Evolutionary conservation across 805 yeast genomes (phyloP).

Genomic region (Naumovozyma baii): DNA sequence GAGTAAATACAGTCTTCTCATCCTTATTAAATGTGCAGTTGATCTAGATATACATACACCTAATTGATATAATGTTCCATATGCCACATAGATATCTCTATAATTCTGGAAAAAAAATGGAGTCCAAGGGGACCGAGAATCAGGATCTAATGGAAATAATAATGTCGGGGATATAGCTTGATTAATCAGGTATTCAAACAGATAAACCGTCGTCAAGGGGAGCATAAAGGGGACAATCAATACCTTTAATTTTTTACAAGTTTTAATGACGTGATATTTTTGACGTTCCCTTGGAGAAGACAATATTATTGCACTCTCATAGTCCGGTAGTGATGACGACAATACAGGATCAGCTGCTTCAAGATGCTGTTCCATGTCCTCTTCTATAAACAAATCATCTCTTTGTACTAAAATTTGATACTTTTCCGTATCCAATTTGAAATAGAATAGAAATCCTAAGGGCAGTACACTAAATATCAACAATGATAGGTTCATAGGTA

Average conservation of each 20-base stretch:
- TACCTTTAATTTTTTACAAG: slow-evolving; percentile 32
- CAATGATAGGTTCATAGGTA: slow-evolving; percentile 47
- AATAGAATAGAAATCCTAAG: slow-evolving; percentile 38
- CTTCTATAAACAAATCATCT: neutral
- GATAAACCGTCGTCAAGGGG: slow-evolving; percentile 74
- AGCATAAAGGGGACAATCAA: slow-evolving; percentile 62
- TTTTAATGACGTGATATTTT: slow-evolving; percentile 17
- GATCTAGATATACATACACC: slow-evolving; percentile 92
- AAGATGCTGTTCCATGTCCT: slow-evolving; percentile 1
- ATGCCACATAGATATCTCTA: slow-evolving; percentile 84
- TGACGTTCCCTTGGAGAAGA: neutral
- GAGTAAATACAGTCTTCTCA: slow-evolving; percentile 49
- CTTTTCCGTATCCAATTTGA: slow-evolving; percentile 14
- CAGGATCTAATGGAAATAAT: slow-evolving; percentile 52
- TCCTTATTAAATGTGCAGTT: slow-evolving; percentile 55
- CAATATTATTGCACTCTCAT: slow-evolving; percentile 2
- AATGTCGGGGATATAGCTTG: slow-evolving; percentile 89
- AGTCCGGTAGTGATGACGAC: slow-evolving; percentile 1
- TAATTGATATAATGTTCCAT: slow-evolving; percentile 80
- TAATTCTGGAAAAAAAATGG: slow-evolving; percentile 55
- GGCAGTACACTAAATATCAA: slow-evolving; percentile 51
- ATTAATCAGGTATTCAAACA: slow-evolving; percentile 79
- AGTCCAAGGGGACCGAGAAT: slow-evolving; percentile 17
- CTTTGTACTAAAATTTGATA: neutral
- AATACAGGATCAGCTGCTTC: slow-evolving; percentile 1